Percentiles rank a stretch among this genome's conserved stretches.
These are phyloP conservation scores for Heterobasidion annosum DNA, from an alignment of 1,284 basidiomycete genomes.

Conservation along the genomic window DNA sequence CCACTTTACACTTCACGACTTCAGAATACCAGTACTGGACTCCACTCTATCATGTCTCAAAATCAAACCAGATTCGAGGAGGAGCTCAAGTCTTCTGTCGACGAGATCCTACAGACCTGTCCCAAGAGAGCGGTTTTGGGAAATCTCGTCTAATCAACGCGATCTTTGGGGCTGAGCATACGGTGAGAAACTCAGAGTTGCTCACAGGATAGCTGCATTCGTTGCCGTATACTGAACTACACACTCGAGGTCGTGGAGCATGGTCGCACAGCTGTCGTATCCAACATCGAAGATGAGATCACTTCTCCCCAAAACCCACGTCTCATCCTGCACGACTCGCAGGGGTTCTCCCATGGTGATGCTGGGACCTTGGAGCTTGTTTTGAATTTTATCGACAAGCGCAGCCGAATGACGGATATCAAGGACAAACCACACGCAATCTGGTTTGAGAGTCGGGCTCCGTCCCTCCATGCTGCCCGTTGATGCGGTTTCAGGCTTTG, in stretches of 20 bases:
- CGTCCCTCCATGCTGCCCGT: background rate
- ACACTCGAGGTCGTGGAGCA: background rate
- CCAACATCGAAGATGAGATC: background rate
- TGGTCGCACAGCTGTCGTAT: background rate
- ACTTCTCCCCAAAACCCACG: background rate
- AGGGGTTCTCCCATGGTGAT: background rate
- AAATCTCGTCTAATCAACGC: background rate
- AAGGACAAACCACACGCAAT: background rate
- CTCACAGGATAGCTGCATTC: background rate
- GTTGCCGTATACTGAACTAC: background rate
- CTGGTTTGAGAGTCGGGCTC: background rate
- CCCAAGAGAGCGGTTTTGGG: background rate
- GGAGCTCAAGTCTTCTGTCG: background rate
- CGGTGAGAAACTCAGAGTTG: background rate
- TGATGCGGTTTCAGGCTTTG: background rate
- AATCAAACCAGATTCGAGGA: background rate
- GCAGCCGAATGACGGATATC: background rate
- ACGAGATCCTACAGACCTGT: background rate
- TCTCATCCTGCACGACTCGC: background rate
- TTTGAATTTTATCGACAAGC: background rate
- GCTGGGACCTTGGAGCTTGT: background rate
- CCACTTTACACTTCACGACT: too few relatives aligned
- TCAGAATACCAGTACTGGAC: too few relatives aligned
- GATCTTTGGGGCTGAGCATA: background rate
- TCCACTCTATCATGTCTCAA: too few relatives aligned